These are phyloP conservation scores for Hyaloscypha finlandica DNA, from an alignment of 495 filamentous ascomycete genomes.

Conservation along the genomic window DNA sequence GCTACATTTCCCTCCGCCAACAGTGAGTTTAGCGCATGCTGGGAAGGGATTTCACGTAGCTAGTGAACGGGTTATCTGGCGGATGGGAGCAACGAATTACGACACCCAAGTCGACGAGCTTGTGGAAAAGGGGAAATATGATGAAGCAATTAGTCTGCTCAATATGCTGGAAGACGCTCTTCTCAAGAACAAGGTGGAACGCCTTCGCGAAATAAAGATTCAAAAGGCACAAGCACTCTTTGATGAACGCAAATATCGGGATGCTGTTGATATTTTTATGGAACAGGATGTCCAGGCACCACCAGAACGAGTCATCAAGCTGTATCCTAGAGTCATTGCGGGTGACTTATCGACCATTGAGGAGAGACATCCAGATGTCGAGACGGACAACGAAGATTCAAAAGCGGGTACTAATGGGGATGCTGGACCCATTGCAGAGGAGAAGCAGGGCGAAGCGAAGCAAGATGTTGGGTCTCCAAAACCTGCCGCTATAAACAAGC, in stretches of 20 bases:
- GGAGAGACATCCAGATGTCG: slow-evolving; percentile 42
- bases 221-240: slow-evolving; percentile 88
- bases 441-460: slow-evolving; percentile 29
- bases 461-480: slow-evolving; percentile 44
- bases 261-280: slow-evolving; percentile 89
- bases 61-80: slow-evolving; percentile 89
- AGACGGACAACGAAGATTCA: slow-evolving; percentile 50
- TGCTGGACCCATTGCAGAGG: slow-evolving; percentile 11
- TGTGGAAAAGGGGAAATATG: slow-evolving; percentile 71
- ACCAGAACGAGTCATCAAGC: slow-evolving; percentile 80
- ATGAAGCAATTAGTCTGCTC: slow-evolving; percentile 90
- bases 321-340: slow-evolving; percentile 83
- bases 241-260: slow-evolving; percentile 75
- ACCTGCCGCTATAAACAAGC: slow-evolving; percentile 47
- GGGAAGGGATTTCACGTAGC: slow-evolving; percentile 92
- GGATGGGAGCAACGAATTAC: slow-evolving; percentile 92
- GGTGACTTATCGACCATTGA: slow-evolving; percentile 68
- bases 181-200: slow-evolving; percentile 77
- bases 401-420: slow-evolving; percentile 44
- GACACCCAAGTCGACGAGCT: slow-evolving; percentile 88
- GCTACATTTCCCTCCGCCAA: slow-evolving; percentile 92
- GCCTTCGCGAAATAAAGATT: slow-evolving; percentile 81
- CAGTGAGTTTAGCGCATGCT: slow-evolving; percentile 86
- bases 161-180: slow-evolving; percentile 91
- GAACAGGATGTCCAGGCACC: slow-evolving; percentile 73